Evolutionary conservation across 495 filamentous ascomycete genomes (phyloP), one percentile per base, ranked within the genome.

Genomic region (Glutinoglossum americanum): DNA sequence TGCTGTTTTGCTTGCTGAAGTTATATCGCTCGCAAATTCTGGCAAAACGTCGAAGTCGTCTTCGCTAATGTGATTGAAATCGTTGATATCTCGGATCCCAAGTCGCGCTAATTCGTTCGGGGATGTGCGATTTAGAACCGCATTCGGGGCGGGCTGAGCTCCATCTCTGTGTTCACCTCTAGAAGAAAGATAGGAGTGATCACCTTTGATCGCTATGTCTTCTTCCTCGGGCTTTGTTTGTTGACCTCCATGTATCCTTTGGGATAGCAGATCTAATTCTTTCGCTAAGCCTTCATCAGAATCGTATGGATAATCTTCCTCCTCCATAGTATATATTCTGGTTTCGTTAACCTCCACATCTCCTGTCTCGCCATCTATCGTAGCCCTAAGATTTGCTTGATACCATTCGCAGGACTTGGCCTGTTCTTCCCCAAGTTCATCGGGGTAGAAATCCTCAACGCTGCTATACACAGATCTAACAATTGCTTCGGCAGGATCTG

Each of bases 401-500:
- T 15, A 37, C 37, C 19, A 35, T 23, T n/a, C 28, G 7, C 5
- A 8, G 23, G 48, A 17, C 15, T 17, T 2, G 6, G 45, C 13
- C 39, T 57, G 9, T 32, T 54, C 28, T 11, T 15, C n/a, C 11
- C 32, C 32, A 28, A 88, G 63, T 53, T 79, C 83, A n/a, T 79
- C 74, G 0, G 84, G 78, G 62, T 80, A 94, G 26, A 96, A 73
- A 66, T 96, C 92, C 62, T 85, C 83, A 2, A 95, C 82, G 41
- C 90, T 89, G 62, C 92, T 80, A 23, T 89, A 64, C 7, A 76
- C 74, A 9, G 90, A 93, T 63, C 82, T 81, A n/a, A 94, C 69
- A 0, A 72, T 67, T 23, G 71, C 69, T 56, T 77, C 82, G 28
- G 77, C 68, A 10, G 75, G 69, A 1, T 71, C 64, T 2, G 66